These are phyloP conservation scores for Colletotrichum orbiculare DNA, from an alignment of 2,329 filamentous ascomycete genomes.

Conservation along the genomic window DNA sequence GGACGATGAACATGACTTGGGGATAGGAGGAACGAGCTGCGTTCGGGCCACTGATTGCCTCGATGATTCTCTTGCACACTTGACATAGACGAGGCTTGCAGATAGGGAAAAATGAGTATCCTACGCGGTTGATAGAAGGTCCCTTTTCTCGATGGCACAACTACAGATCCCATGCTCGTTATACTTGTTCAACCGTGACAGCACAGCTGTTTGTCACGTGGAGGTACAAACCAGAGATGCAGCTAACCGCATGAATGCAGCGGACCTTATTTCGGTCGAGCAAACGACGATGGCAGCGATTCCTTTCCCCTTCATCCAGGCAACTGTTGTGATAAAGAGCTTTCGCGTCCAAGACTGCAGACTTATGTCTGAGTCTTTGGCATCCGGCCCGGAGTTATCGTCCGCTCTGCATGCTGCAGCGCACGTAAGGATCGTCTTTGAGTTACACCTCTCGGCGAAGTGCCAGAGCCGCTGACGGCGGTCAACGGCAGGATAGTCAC, in stretches of 20 bases:
- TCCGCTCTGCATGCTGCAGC: constrained; percentile 14
- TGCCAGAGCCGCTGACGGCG: constrained; percentile 17
- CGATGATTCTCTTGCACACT: not conserved
- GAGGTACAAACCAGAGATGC: constrained; percentile 35
- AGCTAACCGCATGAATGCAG: constrained; percentile 35
- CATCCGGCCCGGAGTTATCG: constrained; percentile 5
- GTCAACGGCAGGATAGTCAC: constrained; percentile 29
- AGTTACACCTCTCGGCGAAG: constrained; percentile 3
- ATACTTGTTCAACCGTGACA: constrained; percentile 29
- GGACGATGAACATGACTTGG: no score
- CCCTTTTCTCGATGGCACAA: not conserved
- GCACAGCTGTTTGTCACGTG: constrained; percentile 38
- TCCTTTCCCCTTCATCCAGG: not conserved
- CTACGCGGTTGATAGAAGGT: constrained; percentile 2
- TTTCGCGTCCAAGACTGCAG: constrained; percentile 25
- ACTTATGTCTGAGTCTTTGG: constrained; percentile 30
- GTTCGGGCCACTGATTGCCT: no score
- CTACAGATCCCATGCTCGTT: constrained; percentile 2
- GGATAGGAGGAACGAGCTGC: no score
- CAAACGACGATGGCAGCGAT: constrained; percentile 36
- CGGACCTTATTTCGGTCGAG: constrained; percentile 36
- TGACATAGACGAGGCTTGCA: constrained; percentile 9
- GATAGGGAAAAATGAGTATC: constrained; percentile 26
- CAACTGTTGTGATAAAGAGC: constrained; percentile 8
- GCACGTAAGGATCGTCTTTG: constrained; percentile 30